Evolutionary conservation across 2,329 filamentous ascomycete genomes (phyloP).

Genomic region (Verticillium alfalfae): DNA sequence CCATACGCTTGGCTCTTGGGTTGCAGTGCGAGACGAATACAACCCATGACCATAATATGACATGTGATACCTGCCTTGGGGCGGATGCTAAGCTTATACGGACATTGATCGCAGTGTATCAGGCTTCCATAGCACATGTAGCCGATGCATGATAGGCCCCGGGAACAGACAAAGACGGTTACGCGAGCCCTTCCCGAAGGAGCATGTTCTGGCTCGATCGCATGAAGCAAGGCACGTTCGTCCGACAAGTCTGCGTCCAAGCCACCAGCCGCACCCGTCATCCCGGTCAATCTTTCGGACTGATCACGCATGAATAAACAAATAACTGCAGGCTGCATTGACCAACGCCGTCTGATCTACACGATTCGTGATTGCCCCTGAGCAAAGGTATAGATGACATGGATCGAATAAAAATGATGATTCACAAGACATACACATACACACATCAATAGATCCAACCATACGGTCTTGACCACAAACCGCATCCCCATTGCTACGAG

Average conservation of each 20-base stretch:
- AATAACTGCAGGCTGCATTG: neutral
- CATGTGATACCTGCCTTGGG: no score
- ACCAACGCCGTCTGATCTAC: neutral
- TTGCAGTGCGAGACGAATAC: neutral
- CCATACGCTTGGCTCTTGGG: neutral
- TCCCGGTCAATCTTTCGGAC: neutral
- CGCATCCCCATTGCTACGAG: constrained; percentile 9
- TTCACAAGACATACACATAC: neutral
- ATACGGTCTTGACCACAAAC: constrained; percentile 7
- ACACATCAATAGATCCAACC: neutral
- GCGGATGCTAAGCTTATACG: neutral
- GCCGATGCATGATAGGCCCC: neutral
- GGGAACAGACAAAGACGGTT: neutral
- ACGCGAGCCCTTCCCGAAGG: neutral
- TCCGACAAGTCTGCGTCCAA: neutral
- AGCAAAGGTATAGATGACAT: neutral
- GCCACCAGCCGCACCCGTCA: neutral
- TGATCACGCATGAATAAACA: neutral
- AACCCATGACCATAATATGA: neutral
- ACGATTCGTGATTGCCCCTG: neutral
- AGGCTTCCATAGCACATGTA: neutral
- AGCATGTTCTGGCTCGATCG: neutral
- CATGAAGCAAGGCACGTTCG: neutral
- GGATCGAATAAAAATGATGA: neutral
- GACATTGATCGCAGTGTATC: neutral